Evolutionary conservation across 495 filamentous ascomycete species (phyloP).

Genomic region (Lentithecium fluviatile): DNA sequence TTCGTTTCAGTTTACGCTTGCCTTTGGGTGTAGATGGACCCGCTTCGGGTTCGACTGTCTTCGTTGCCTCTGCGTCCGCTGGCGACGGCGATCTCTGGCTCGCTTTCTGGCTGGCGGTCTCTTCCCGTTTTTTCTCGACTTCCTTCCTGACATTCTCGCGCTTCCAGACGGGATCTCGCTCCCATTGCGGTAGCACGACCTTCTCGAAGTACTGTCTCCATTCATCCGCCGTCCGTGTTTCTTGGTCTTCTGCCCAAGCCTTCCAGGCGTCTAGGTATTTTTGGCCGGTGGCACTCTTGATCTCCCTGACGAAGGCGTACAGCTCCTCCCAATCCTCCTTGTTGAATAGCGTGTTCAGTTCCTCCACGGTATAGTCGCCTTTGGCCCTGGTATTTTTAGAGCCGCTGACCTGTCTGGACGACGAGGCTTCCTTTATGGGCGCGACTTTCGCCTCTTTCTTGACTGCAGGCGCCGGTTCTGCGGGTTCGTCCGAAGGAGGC

Average conservation of each 20-base stretch:
- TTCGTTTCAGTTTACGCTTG: not conserved
- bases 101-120: not conserved
- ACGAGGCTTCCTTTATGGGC: not conserved
- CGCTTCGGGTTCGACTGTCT: constrained; percentile 1
- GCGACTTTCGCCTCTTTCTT: not conserved
- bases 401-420: not conserved
- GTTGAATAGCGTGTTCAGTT: constrained; percentile 1
- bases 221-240: constrained; percentile 10
- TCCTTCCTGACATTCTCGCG: constrained; percentile 3
- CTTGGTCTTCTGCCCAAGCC: constrained; percentile 12
- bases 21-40: not conserved
- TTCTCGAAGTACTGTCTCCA: constrained; percentile 32
- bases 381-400: not conserved
- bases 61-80: not conserved
- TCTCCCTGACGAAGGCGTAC: constrained; percentile 22
- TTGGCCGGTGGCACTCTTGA: not conserved
- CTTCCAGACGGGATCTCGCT: constrained; percentile 19
- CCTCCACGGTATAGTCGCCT: constrained; percentile 2
- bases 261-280: constrained; percentile 23
- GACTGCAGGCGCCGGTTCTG: not conserved
- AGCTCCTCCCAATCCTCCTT: constrained; percentile 28
- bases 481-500: constrained; percentile 26
- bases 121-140: not conserved
- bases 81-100: not conserved
- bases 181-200: constrained; percentile 26